Evolutionary conservation across 495 filamentous ascomycete genomes (phyloP), one percentile per base, ranked within the genome.

Genomic region (Penicillium desertorum): DNA sequence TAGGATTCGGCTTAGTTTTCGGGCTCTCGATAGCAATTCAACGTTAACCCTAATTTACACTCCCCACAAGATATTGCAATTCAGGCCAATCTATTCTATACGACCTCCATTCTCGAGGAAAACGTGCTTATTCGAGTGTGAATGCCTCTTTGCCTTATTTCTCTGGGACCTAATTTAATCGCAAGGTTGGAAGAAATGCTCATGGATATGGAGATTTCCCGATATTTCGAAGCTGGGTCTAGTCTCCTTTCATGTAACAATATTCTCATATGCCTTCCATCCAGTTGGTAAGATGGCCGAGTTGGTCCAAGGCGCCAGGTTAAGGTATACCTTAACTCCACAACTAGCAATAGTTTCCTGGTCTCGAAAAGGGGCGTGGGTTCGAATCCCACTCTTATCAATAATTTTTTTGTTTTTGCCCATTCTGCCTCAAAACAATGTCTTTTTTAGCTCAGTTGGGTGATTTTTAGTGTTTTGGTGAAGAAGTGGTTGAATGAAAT

Each of bases 351-450:
- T 42, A 53, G 51, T 53, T 53, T 53, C 51, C 51, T 53, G 51
- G 39, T 53, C 51, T 53, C 51, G 51, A 17, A 17, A 43, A 42
- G 39, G 36, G 68, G 68, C 69, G 68, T 68, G 69, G 61, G 69
- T 72, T 72, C 69, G 60, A 72, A 72, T 71, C 69, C 61, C 69
- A 68, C 69, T 68, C 67, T 71, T 70, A 63, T 70, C 69, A 72
- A 72, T 60, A 59, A 0, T 3, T 37, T 61, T 51, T 64, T 62
- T 7, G 0, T 19, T 48, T 48, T 32, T 17, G 8, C 16, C 29
- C 14, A 7, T 10, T 8, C 19, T 1, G n/a, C 6, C 36, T 39
- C 6, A n/a, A 17, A 17, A 1, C 3, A 39, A 39, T 3, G 16
- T 0, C n/a, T 17, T 39, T 17, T 7, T 39, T 9, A 17, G n/a